Evolutionary conservation across 441 rosid genomes (phyloP).

Genomic region (Gossypium schwendimanii): DNA sequence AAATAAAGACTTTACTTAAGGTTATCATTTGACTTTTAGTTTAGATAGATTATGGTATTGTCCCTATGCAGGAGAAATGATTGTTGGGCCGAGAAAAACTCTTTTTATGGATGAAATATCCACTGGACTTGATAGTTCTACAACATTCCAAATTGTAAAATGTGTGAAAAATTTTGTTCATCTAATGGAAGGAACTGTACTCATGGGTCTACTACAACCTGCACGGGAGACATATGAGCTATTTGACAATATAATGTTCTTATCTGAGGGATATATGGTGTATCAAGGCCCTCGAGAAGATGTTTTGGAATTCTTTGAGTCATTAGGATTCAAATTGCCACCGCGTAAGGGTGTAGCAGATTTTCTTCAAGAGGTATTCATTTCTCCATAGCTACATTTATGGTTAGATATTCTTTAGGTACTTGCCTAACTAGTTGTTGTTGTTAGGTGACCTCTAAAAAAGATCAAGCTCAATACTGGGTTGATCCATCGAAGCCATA

Average conservation of each 20-base stretch:
- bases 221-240: conserved; percentile 91
- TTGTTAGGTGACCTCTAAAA: conserved; percentile 76
- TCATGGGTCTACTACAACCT: conserved; percentile 94
- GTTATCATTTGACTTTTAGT: not conserved
- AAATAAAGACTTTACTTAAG: not conserved
- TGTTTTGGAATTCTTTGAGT: conserved; percentile 79
- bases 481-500: conserved; percentile 74
- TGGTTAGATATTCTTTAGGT: not conserved
- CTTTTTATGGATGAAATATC: conserved; percentile 96
- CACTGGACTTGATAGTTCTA: conserved; percentile 91
- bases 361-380: conserved; percentile 88
- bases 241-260: conserved; percentile 70
- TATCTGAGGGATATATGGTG: conserved; percentile 79
- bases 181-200: conserved; percentile 77
- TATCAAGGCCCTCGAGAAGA: conserved; percentile 77
- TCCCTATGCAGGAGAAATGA: conserved; percentile 74
- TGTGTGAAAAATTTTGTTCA: conserved; percentile 75
- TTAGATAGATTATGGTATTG: not conserved
- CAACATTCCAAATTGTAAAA: conserved; percentile 81
- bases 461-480: conserved; percentile 98
- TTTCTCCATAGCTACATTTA: not conserved
- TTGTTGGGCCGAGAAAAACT: conserved; percentile 87
- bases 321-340: conserved; percentile 69
- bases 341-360: conserved; percentile 85
- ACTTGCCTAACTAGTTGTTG: conserved; percentile 11